Base-by-base conservation (phyloP, 2,329 filamentous ascomycete species). In the Blumeriella jaapii region DNA sequence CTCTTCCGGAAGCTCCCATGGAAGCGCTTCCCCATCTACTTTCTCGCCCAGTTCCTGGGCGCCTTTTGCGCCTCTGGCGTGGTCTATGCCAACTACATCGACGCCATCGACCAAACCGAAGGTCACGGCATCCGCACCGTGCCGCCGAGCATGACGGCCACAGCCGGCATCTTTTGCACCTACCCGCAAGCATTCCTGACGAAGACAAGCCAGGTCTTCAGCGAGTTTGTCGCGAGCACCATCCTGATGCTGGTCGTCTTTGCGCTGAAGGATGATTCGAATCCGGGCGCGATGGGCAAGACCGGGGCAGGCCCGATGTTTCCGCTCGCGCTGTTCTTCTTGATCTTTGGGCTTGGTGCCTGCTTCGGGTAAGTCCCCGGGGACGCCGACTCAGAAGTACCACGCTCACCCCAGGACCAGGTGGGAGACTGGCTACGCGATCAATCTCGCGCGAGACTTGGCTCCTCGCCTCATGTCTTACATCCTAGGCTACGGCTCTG, bases 361-460 rank as follows among this genome's bases (percentile, higher is more conserved):
- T 79, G 75, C 52, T 83, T 82, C 49, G 80, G 48, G 35, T 44
- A 31, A 11, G 39, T 33, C 12, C 16, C 17, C 3, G 16, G 11
- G 14, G 14, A 7, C 7, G 18, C n/a, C 9, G 11, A 32, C 19
- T 9, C 24, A 6, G 19, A 12, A 10, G 35, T 12, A 36, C 19
- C 20, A 15, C 25, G 17, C n/a, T n/a, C n/a, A n/a, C n/a, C n/a
- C n/a, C n/a, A 6, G 11, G 34, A 8, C 8, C 10, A 35, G 25
- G 5, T 83, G 76, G 76, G 71, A 84, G 55, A 85, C 79, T 1
- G 78, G 80, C 23, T 85, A 81, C 57, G 79, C 78, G 11, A 82
- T 83, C 45, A 84, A 84, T 50, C 57, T 82, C 26, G 79, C 78
- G 22, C 67, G 80, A 56, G 80, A 85, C 45, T 80, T 84, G 51